Conservation (phyloP, 2,329 filamentous ascomycete species). For the Ceratocystis huliohia region DNA sequence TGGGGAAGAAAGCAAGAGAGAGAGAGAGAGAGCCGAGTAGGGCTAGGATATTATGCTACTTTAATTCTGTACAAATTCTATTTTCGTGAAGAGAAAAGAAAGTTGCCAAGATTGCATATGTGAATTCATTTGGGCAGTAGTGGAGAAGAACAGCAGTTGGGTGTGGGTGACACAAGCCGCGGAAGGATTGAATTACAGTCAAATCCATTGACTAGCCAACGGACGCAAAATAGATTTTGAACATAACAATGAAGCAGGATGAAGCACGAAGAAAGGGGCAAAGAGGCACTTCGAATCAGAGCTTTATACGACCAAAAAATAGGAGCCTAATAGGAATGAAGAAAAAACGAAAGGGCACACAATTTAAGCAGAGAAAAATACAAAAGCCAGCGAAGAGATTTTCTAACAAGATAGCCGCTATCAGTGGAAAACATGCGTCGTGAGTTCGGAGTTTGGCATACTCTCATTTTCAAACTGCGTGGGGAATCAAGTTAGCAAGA, state of each 20-base stretch:
- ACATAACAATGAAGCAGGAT: neutral
- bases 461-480: conserved; percentile 33
- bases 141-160: neutral
- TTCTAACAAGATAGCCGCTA: neutral
- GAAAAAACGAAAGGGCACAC: conserved; percentile 2
- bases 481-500: conserved; percentile 1
- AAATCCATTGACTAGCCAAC: neutral
- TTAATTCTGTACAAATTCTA: too few relatives aligned
- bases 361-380: conserved; percentile 2
- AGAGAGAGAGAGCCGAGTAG: too few relatives aligned
- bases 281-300: neutral
- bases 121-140: too few relatives aligned
- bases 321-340: neutral
- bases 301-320: neutral
- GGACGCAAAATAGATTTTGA: neutral
- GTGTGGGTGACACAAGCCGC: neutral
- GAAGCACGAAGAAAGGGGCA: neutral
- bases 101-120: neutral
- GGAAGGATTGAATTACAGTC: neutral
- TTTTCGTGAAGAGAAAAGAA: too few relatives aligned
- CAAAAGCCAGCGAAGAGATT: neutral
- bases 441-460: conserved; percentile 27
- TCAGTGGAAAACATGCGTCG: conserved; percentile 23
- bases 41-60: too few relatives aligned
- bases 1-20: too few relatives aligned